phyloP scores from a whole-genome alignment of 208 protist species.

The Phytomonas francai region DNA sequence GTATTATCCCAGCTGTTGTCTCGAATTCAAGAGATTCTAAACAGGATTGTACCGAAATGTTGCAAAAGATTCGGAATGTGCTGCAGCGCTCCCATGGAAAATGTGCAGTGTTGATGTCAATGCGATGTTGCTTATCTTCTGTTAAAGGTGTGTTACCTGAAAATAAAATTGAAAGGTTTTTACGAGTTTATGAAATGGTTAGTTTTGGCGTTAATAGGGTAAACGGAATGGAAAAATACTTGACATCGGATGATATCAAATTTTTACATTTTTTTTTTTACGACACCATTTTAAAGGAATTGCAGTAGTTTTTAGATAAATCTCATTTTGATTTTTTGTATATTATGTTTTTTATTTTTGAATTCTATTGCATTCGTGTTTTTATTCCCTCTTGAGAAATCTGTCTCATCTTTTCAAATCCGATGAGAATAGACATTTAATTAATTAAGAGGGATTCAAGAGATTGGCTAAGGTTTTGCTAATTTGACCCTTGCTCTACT shows the following conservation, averaged over 20 bases:
- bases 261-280: slow-evolving; percentile 87
- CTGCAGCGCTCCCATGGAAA: slow-evolving; percentile 48
- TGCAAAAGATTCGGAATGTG: slow-evolving; percentile 49
- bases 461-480: background rate
- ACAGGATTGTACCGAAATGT: slow-evolving; percentile 66
- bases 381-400: slow-evolving; percentile 5
- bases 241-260: slow-evolving; percentile 80
- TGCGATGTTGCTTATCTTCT: slow-evolving; percentile 80
- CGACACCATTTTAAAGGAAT: slow-evolving; percentile 69
- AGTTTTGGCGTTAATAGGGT: slow-evolving; percentile 64
- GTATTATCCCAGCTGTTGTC: slow-evolving; percentile 59
- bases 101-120: slow-evolving; percentile 67
- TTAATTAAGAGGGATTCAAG: background rate
- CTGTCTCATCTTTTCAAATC: slow-evolving; percentile 1
- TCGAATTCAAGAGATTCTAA: slow-evolving; percentile 52
- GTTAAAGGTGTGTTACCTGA: slow-evolving; percentile 56
- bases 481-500: background rate
- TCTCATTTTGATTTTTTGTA: slow-evolving; percentile 7
- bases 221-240: slow-evolving; percentile 34
- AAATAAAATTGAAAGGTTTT: slow-evolving; percentile 56
- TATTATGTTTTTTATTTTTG: slow-evolving; percentile 8
- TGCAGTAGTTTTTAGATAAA: slow-evolving; percentile 25
- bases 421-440: background rate
- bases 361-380: background rate
- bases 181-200: slow-evolving; percentile 71